Conservation (phyloP, 176 grass and related monocot species). For the Oryza officinalis region DNA sequence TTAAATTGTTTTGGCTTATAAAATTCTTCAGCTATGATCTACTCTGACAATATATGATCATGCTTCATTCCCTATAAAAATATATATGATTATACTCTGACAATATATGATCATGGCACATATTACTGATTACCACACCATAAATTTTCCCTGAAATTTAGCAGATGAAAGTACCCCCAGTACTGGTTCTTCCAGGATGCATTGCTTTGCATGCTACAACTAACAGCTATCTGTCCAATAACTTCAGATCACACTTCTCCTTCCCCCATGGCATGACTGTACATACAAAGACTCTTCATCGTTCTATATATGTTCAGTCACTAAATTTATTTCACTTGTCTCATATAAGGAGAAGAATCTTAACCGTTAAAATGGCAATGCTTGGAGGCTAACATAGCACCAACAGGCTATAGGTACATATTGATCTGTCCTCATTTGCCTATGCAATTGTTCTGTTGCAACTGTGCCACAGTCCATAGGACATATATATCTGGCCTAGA, state of each 20-base stretch:
- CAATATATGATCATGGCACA: background rate
- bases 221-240: background rate
- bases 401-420: background rate
- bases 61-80: background rate
- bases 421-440: background rate
- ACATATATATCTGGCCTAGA: slow-evolving; percentile 17
- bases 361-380: background rate
- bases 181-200: background rate
- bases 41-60: background rate
- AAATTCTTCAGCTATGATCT: background rate
- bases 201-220: background rate
- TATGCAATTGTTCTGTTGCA: background rate
- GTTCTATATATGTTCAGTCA: background rate
- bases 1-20: background rate
- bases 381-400: background rate
- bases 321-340: background rate
- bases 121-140: background rate
- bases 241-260: slow-evolving; percentile 11
- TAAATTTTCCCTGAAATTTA: background rate
- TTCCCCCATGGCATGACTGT: background rate
- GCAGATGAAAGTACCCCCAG: background rate
- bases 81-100: too few species aligned
- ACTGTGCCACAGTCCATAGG: background rate
- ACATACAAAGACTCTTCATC: background rate
- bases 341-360: background rate